Conservation (phyloP, 257 asterid species). For the Scutellaria galericulata region DNA sequence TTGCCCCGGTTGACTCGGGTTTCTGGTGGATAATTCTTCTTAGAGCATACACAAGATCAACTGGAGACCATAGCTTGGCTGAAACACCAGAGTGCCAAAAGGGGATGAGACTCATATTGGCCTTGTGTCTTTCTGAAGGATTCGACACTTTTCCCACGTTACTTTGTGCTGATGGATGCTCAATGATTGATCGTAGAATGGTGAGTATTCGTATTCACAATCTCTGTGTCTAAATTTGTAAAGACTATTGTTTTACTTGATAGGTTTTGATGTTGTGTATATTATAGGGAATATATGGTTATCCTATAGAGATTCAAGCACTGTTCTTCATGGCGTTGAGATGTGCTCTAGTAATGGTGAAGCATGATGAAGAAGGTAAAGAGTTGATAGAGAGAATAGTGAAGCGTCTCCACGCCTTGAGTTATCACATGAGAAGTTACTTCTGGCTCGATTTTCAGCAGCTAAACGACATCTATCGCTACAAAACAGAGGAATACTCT, state of each 20-base stretch:
- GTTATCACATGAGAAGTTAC: conserved; percentile 77
- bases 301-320: conserved; percentile 82
- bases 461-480: conserved; percentile 71
- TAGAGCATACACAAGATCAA: conserved; percentile 82
- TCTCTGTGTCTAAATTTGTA: too few species aligned
- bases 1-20: conserved; percentile 87
- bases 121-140: conserved; percentile 74
- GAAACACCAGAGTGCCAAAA: conserved; percentile 79
- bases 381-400: conserved; percentile 70
- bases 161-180: conserved; percentile 85
- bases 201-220: conserved; percentile 36
- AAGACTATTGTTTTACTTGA: too few species aligned
- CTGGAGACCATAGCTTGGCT: conserved; percentile 65
- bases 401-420: conserved; percentile 76
- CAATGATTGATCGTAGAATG: conserved; percentile 87
- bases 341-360: conserved; percentile 62
- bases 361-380: conserved; percentile 67
- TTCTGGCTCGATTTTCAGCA: conserved; percentile 84
- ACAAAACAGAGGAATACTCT: conserved; percentile 78
- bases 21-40: conserved; percentile 92
- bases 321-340: conserved; percentile 83
- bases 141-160: conserved; percentile 81
- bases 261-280: not conserved
- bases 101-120: conserved; percentile 76
- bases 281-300: conserved; percentile 69